Evolutionary conservation across 2,329 filamentous ascomycete species (phyloP).

Genomic region (Xylariales sp.): DNA sequence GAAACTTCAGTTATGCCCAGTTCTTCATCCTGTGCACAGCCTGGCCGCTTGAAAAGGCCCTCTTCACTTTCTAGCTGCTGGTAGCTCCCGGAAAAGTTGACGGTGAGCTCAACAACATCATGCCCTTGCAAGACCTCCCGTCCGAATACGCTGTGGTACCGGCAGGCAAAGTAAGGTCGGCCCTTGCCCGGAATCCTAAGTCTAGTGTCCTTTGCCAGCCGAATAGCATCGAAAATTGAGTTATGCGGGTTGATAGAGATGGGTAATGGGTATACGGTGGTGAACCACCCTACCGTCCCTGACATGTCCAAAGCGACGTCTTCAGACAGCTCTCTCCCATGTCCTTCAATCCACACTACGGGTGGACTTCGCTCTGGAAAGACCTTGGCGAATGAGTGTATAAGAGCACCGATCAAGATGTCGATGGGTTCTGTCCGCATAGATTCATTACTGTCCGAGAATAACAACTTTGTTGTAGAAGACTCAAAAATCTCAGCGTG

Average conservation of each 20-base stretch:
- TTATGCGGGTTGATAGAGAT: background rate
- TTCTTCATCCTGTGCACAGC: too few relatives aligned
- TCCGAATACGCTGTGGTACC: too few relatives aligned
- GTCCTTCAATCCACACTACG: conserved; percentile 10
- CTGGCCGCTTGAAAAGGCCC: too few relatives aligned
- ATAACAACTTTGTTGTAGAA: background rate
- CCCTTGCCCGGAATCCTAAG: too few relatives aligned
- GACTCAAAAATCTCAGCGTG: conserved; percentile 1
- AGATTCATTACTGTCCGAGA: conserved; percentile 6
- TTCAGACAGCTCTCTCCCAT: conserved; percentile 10
- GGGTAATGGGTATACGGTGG: background rate
- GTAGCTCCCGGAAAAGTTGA: too few relatives aligned
- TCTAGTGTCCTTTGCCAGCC: too few relatives aligned
- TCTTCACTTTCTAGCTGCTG: too few relatives aligned
- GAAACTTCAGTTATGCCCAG: too few relatives aligned
- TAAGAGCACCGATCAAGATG: conserved; percentile 6
- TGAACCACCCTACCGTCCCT: conserved; percentile 11
- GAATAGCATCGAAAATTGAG: too few relatives aligned
- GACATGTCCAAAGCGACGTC: conserved; percentile 9
- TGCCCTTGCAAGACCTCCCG: too few relatives aligned
- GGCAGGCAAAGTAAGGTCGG: too few relatives aligned
- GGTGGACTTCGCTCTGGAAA: conserved; percentile 11
- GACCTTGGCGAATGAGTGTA: conserved; percentile 5
- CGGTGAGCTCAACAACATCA: too few relatives aligned
- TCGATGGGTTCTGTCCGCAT: conserved; percentile 6